These are phyloP conservation scores for Microcyclosporella mali DNA, from an alignment of 2,329 filamentous ascomycete genomes.

Conservation along the genomic window DNA sequence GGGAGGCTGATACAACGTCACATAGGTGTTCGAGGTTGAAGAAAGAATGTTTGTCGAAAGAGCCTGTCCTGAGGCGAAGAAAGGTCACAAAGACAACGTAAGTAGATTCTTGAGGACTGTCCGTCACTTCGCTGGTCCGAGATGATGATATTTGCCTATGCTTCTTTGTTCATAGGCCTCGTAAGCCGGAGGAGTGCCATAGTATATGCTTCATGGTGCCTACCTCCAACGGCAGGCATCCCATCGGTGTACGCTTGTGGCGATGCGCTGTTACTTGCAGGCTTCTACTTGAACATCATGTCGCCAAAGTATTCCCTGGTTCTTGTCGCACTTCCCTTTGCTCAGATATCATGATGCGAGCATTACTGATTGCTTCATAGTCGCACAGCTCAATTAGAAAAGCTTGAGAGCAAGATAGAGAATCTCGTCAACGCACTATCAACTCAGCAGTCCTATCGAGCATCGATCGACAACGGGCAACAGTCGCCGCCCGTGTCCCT, in stretches of 20 bases:
- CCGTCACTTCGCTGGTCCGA: not conserved
- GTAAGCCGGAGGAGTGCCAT: not conserved
- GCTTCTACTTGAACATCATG: no score
- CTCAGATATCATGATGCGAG: no score
- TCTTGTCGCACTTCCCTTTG: not conserved
- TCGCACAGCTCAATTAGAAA: slow-evolving; percentile 30
- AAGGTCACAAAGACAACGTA: slow-evolving; percentile 28
- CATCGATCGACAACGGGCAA: slow-evolving; percentile 12
- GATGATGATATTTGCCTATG: not conserved
- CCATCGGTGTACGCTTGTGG: not conserved
- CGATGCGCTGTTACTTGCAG: not conserved
- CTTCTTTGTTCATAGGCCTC: not conserved
- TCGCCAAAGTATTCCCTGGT: not conserved
- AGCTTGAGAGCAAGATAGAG: slow-evolving; percentile 31
- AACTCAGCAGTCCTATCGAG: slow-evolving; percentile 8
- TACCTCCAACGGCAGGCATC: not conserved
- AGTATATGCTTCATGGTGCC: not conserved
- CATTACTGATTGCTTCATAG: slow-evolving; percentile 11
- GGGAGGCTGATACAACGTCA: not conserved
- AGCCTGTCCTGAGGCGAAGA: slow-evolving; percentile 22
- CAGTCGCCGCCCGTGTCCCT: slow-evolving; percentile 20
- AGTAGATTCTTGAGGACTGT: slow-evolving; percentile 10
- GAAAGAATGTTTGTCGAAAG: slow-evolving; percentile 28
- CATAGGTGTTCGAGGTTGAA: slow-evolving; percentile 27
- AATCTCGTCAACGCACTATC: slow-evolving; percentile 28